Percentiles rank a stretch among this genome's conserved stretches.
Evolutionary conservation across 1,284 basidiomycete species (phyloP).

Genomic region (Ceratobasidium sp.): DNA sequence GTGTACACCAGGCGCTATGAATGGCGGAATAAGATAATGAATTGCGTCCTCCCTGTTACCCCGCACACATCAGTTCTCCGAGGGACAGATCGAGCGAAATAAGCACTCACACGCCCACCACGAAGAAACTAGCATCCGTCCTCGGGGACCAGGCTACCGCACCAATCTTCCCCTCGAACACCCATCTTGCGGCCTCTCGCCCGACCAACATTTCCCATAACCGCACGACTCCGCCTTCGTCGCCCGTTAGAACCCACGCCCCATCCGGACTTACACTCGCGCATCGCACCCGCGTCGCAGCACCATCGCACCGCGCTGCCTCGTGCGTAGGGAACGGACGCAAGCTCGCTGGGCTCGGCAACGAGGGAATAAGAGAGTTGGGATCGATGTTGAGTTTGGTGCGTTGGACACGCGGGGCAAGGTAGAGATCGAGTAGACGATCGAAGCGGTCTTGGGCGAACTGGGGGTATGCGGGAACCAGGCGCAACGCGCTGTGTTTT

Average conservation of each 20-base stretch:
- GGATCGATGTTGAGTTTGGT: conserved; percentile 92
- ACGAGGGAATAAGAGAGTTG: conserved; percentile 89
- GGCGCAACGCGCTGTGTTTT: conserved; percentile 86
- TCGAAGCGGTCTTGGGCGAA: conserved; percentile 96
- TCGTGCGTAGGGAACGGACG: conserved; percentile 94
- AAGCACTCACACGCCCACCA: conserved; percentile 77
- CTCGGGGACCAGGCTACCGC: conserved; percentile 95
- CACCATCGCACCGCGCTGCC: conserved; percentile 78
- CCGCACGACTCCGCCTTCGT: conserved; percentile 87
- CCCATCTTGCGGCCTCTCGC: conserved; percentile 89
- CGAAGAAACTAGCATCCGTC: conserved; percentile 82
- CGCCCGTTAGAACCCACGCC: conserved; percentile 91
- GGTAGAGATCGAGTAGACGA: conserved; percentile 95
- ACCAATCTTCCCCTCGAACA: conserved; percentile 82
- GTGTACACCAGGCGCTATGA: conserved; percentile 68
- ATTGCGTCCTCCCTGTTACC: conserved; percentile 76
- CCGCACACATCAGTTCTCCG: not conserved
- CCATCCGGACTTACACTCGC: conserved; percentile 88
- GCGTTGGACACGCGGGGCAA: conserved; percentile 91
- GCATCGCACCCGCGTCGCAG: conserved; percentile 74
- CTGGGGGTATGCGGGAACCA: conserved; percentile 90
- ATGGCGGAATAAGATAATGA: conserved; percentile 84
- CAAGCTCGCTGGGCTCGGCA: conserved; percentile 93
- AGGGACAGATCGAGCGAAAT: conserved; percentile 20
- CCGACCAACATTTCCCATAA: conserved; percentile 97